Evolutionary conservation across 1,139 yeast genomes (phyloP).

Genomic region (Debaryomyces sp.): DNA sequence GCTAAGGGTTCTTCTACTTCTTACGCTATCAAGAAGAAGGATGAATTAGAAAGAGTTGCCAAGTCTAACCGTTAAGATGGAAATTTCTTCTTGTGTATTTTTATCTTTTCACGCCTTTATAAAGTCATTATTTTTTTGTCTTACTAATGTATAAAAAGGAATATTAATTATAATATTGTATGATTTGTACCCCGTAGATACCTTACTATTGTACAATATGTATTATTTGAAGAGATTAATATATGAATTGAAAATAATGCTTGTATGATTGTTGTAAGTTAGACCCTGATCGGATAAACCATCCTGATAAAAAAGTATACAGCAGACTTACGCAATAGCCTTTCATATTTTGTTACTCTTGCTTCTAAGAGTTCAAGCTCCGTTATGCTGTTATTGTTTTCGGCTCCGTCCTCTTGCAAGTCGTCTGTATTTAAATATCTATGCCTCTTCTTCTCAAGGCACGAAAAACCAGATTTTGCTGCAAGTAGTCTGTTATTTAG

Average conservation of each 20-base stretch:
- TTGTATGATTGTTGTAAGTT: conserved; percentile 1
- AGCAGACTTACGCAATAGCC: conserved; percentile 15
- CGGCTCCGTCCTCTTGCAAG: conserved; percentile 9
- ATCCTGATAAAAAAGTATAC: conserved; percentile 19
- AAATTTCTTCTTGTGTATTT: conserved; percentile 23
- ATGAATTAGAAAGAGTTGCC: conserved; percentile 99
- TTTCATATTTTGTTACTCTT: conserved; percentile 23
- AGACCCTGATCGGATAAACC: conserved; percentile 29
- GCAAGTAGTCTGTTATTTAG: conserved; percentile 15
- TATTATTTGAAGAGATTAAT: not conserved
- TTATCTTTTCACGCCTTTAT: conserved; percentile 12
- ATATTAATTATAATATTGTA: conserved; percentile 7
- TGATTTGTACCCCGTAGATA: not conserved
- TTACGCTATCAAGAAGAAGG: conserved; percentile 99
- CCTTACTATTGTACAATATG: not conserved
- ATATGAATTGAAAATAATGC: not conserved
- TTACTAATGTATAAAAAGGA: conserved; percentile 20
- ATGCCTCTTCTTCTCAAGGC: conserved; percentile 11
- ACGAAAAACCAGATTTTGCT: conserved; percentile 12
- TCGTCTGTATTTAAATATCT: conserved; percentile 18
- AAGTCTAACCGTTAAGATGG: conserved; percentile 96
- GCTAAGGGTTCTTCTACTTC: conserved; percentile 99
- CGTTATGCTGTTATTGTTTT: conserved; percentile 6
- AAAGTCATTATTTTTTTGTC: conserved; percentile 18
- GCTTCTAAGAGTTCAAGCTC: conserved; percentile 20